Evolutionary conservation across 228 moss, liverwort and hornwort species (phyloP).

Genomic region (Sphagnum magellanicum): DNA sequence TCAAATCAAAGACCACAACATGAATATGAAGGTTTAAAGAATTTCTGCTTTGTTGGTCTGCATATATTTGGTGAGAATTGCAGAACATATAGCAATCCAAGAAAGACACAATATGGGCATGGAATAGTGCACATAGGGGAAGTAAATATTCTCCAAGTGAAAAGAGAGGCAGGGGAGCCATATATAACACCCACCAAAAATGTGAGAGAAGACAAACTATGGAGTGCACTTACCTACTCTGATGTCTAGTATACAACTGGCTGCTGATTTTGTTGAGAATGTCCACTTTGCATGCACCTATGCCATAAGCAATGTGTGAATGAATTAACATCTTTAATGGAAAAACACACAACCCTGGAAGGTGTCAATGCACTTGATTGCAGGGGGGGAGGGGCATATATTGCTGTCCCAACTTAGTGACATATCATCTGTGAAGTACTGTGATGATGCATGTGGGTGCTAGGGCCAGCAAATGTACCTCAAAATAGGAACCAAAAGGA

Average conservation of each 20-base stretch:
- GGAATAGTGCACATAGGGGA: not conserved
- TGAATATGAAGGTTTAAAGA: no score
- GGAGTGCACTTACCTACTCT: slow-evolving; percentile 54
- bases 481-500: slow-evolving; percentile 86
- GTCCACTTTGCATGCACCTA: slow-evolving; percentile 89
- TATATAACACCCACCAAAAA: no score
- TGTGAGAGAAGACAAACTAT: not conserved
- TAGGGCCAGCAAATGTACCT: slow-evolving; percentile 25
- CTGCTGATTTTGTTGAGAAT: slow-evolving; percentile 51
- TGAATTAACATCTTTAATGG: not conserved
- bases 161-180: not conserved
- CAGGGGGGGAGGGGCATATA: not conserved
- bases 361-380: not conserved
- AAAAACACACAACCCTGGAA: not conserved
- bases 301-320: not conserved
- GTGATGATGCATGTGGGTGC: not conserved
- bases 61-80: not conserved
- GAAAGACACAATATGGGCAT: not conserved
- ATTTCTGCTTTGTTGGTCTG: not conserved
- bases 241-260: slow-evolving; percentile 37
- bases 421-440: not conserved
- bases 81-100: not conserved
- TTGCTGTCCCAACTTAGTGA: not conserved
- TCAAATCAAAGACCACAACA: not conserved
- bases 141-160: not conserved